These are phyloP conservation scores for Patellaria atrata DNA, from an alignment of 495 filamentous ascomycete species.

Conservation along the genomic window DNA sequence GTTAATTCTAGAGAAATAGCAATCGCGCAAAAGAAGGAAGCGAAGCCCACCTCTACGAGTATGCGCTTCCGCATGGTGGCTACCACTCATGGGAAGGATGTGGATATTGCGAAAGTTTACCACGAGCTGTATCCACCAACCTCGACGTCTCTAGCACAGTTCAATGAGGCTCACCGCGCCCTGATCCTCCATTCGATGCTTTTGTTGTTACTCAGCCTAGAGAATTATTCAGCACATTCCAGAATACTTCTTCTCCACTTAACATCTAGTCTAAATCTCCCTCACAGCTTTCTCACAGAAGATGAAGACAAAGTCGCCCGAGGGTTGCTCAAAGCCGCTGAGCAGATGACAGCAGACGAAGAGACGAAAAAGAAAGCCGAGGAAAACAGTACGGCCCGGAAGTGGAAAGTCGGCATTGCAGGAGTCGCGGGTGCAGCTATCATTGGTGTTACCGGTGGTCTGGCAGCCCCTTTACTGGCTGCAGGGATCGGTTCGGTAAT, in stretches of 20 bases:
- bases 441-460: conserved; percentile 67
- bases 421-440: conserved; percentile 63
- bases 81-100: conserved; percentile 15
- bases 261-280: conserved; percentile 22
- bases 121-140: conserved; percentile 23
- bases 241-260: conserved; percentile 26
- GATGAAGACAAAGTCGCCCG: conserved; percentile 41
- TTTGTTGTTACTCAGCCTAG: conserved; percentile 27
- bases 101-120: conserved; percentile 16
- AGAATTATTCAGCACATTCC: conserved; percentile 28
- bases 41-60: conserved; percentile 5
- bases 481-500: conserved; percentile 72
- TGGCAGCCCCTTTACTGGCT: conserved; percentile 68
- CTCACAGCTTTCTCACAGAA: conserved; percentile 19
- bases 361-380: conserved; percentile 53
- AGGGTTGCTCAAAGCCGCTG: conserved; percentile 56
- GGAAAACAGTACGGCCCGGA: conserved; percentile 46
- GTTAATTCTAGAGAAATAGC: conserved; percentile 43
- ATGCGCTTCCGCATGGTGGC: conserved; percentile 12
- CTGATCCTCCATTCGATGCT: conserved; percentile 26
- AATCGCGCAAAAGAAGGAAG: conserved; percentile 15
- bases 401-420: conserved; percentile 73
- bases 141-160: conserved; percentile 15
- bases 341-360: conserved; percentile 48
- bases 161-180: conserved; percentile 20